These are phyloP conservation scores for Cenococcum geophilum DNA, from an alignment of 495 filamentous ascomycete species.

Conservation along the genomic window DNA sequence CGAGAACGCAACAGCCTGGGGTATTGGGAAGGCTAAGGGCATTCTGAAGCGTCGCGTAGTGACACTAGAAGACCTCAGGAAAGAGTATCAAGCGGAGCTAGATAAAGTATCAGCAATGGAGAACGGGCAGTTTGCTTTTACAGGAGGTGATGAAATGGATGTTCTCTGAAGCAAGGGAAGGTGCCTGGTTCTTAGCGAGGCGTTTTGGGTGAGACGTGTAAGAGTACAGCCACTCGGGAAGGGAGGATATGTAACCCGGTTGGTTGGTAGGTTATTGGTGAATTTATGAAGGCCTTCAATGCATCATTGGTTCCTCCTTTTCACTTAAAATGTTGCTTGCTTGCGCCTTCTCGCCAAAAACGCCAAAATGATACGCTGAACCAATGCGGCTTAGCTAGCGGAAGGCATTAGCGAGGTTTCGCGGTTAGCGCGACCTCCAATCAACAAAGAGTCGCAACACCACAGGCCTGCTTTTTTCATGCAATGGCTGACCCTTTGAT, in stretches of 20 bases:
- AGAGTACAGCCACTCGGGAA: not conserved
- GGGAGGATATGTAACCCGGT: not conserved
- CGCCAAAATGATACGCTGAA: conserved; percentile 11
- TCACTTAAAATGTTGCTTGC: not conserved
- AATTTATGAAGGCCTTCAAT: not conserved
- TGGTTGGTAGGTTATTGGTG: not conserved
- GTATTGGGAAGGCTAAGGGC: conserved; percentile 29
- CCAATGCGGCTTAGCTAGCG: not conserved
- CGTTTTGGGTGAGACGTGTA: conserved; percentile 15
- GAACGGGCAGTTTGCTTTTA: conserved; percentile 57
- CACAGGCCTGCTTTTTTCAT: not conserved
- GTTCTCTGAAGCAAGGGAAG: conserved; percentile 12
- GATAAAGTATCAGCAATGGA: conserved; percentile 64
- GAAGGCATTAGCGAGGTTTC: not conserved
- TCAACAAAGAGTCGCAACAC: conserved; percentile 2
- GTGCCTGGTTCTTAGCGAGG: conserved; percentile 17
- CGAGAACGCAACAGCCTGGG: conserved; percentile 18
- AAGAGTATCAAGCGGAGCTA: conserved; percentile 78
- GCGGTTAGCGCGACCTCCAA: not conserved
- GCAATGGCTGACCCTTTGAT: not conserved
- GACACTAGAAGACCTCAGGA: conserved; percentile 74
- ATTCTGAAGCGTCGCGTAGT: conserved; percentile 54
- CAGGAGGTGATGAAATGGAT: conserved; percentile 38
- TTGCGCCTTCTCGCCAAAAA: conserved; percentile 3
- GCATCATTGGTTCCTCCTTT: not conserved